Conservation (phyloP, 495 filamentous ascomycete species). For the Hyaloscypha variabilis region DNA sequence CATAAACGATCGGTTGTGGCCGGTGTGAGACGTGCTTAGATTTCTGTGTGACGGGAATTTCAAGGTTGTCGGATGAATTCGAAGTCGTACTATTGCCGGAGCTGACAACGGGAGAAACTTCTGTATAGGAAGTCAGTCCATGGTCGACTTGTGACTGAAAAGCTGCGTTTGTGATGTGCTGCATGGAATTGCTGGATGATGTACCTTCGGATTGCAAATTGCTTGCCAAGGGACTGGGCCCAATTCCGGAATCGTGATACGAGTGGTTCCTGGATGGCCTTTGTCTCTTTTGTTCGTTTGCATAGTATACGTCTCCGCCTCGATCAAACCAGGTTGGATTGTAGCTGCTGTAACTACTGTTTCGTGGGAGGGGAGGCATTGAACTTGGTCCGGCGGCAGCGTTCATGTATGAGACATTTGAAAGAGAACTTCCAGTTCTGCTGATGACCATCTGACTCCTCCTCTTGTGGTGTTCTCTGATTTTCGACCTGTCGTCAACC, state of each 20-base stretch:
- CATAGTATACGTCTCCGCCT: slow-evolving; percentile 21
- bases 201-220: slow-evolving; percentile 31
- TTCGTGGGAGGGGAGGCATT: slow-evolving; percentile 25
- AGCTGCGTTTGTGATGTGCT: not conserved
- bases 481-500: slow-evolving; percentile 30
- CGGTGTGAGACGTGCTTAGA: slow-evolving; percentile 12
- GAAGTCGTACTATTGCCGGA: slow-evolving; percentile 31
- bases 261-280: slow-evolving; percentile 18
- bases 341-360: slow-evolving; percentile 29
- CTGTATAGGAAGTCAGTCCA: slow-evolving; percentile 23
- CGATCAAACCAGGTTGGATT: slow-evolving; percentile 32
- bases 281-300: slow-evolving; percentile 14
- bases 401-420: slow-evolving; percentile 21
- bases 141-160: slow-evolving; percentile 9
- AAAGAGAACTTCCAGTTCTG: slow-evolving; percentile 25
- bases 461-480: slow-evolving; percentile 32
- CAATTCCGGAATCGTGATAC: slow-evolving; percentile 28
- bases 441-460: slow-evolving; percentile 31
- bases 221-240: slow-evolving; percentile 26
- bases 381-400: slow-evolving; percentile 16
- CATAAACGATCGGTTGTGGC: slow-evolving; percentile 25
- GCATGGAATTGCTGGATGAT: not conserved
- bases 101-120: slow-evolving; percentile 30
- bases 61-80: slow-evolving; percentile 31
- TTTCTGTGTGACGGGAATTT: slow-evolving; percentile 11